Evolutionary conservation across 179 eudicot genomes (phyloP).

Genomic region (Sideroxylon spinosum): DNA sequence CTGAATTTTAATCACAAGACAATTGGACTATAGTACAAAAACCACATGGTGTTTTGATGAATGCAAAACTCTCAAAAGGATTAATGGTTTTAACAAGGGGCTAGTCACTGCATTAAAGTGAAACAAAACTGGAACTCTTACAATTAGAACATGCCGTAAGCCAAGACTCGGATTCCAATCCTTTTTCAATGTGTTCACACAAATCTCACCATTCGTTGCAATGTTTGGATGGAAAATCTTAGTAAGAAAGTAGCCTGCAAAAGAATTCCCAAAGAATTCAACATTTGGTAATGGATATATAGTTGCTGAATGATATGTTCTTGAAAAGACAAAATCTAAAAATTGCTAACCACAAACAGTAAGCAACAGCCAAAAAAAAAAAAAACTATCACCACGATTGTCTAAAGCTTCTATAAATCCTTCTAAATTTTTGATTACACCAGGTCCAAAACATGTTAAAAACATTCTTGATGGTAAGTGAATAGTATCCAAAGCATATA

Average conservation of each 20-base stretch:
- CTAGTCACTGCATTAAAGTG: not conserved
- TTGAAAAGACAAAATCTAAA: not conserved
- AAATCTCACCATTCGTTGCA: conserved; percentile 77
- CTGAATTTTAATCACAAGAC: not conserved
- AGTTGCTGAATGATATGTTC: not conserved
- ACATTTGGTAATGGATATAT: not conserved
- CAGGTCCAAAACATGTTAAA: not conserved
- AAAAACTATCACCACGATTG: not conserved
- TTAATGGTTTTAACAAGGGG: not conserved
- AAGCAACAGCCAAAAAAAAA: too few species aligned
- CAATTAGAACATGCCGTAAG: conserved; percentile 82
- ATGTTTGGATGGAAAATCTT: conserved; percentile 94
- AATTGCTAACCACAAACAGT: not conserved
- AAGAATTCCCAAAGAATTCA: not conserved
- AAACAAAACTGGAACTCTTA: conserved; percentile 23
- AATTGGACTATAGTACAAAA: not conserved
- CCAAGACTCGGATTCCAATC: conserved; percentile 96
- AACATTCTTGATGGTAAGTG: too few species aligned
- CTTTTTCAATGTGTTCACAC: conserved; percentile 85
- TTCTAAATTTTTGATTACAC: not conserved
- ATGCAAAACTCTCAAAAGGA: not conserved
- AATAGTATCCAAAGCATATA: not conserved
- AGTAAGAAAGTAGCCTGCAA: conserved; percentile 79
- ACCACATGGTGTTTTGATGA: not conserved
- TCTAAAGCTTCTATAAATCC: not conserved